Evolutionary conservation across 2,329 filamentous ascomycete genomes (phyloP), one percentile per base, ranked within the genome.

Genomic region (Cytospora piceae): DNA sequence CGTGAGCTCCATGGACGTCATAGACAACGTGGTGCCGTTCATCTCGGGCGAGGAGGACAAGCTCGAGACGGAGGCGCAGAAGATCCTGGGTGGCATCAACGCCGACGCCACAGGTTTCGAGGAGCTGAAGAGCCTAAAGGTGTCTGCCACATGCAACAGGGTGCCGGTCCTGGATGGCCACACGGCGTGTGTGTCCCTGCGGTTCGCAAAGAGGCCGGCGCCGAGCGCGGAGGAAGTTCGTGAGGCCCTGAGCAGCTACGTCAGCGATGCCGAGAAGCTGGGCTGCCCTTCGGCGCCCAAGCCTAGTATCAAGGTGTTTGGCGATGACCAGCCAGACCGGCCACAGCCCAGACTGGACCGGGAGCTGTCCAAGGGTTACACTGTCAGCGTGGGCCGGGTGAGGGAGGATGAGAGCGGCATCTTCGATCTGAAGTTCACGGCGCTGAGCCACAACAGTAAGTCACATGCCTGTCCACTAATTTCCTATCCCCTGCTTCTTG

Each of bases 21-120:
- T 98, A 68, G 95, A 98, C 81, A 98, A 98, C 75, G 90, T 98
- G 2, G 92, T 99, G 54, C 95, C 95, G 11, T 97, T 87, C 79
- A 99, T 98, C 76, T 85, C 86, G 0, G 94, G 94, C 66, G 95
- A 98, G 80, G 95, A 98, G 78, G 94, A 97, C 78, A 98, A 98
- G 83, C 87, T 98, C 34, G 92, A 97, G 82, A 91, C 90, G 3
- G 95, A 98, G 79, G 94, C 95, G 2, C 90, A 92, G 73, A 98
- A 98, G 86, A 98, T 98, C 72, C 85, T 98, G 3, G 94, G 95
- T 61, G 77, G 77, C 39, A 81, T 97, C 72, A 92, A 92, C 73
- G 78, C 79, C 51, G 88, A 90, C 22, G 83, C 85, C 22, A 93
- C 90, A 7, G 90, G 87, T 15, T 93, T 97, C 71, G 81, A 88